Base-by-base conservation (phyloP, 1,284 basidiomycete species). In the Pseudomicrostroma phylloplanum region DNA sequence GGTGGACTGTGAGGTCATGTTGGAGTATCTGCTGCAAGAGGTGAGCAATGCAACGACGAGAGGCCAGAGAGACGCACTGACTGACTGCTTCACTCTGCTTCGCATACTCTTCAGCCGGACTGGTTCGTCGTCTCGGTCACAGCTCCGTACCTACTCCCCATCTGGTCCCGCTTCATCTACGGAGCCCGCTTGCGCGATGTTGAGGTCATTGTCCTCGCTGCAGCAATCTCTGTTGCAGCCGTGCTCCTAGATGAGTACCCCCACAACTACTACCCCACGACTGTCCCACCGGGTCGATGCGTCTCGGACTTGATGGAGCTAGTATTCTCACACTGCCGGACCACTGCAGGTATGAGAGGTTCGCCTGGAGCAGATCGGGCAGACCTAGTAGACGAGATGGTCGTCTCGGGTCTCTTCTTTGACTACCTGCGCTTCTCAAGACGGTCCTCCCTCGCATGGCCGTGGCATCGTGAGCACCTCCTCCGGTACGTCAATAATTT, bases 361-460 rank as follows among this genome's bases (percentile, higher is more conserved):
- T 9, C 30, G 9, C 30, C 9, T 3, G 30, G 4, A 9, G 30
- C 9, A 36, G 30, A 36, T 3, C 3, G 30, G 30, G 30, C 9
- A 36, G 30, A 36, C 9, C 30, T 36, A 9, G 30, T 54, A 7
- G 21, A 54, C 26, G 51, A n/a, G 17, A 15, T 54, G 15, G 8
- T 54, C 23, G 26, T 25, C 51, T 54, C 26, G 6, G 51, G 21
- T 6, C 19, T 54, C 7, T 21, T 25, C 13, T 25, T 54, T 15
- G 51, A 54, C 23, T 54, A 54, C 26, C 19, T 54, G 19, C 51
- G 21, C 51, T 54, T 30, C 21, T 21, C 51, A 7, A n/a, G 26
- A n/a, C 4, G 19, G 8, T 21, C 15, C 6, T 25, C 13, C 2
- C 7, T 7, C 21, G 51, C 15, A 3, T 54, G 51, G 51, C 51